phyloP scores from a whole-genome alignment of 2,329 filamentous ascomycete genomes.

The Colletotrichum lupini region DNA sequence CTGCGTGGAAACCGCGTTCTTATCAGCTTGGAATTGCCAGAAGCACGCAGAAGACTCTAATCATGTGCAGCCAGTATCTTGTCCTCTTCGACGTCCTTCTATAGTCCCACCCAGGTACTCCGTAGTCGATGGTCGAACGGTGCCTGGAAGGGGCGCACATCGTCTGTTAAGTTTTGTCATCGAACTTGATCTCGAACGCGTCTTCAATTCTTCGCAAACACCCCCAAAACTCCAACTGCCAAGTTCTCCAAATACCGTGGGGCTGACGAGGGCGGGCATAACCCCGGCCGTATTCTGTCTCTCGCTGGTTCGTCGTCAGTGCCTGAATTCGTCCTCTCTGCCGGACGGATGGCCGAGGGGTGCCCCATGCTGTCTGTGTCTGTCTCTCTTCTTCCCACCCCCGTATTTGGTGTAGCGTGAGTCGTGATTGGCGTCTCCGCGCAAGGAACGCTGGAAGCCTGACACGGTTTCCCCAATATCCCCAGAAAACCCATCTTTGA shows the following conservation, averaged over 20 bases:
- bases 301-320: too few species aligned
- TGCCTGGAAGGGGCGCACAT: not conserved
- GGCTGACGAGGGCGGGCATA: slow-evolving; percentile 4
- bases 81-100: not conserved
- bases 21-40: not conserved
- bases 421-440: not conserved
- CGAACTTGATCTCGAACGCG: not conserved
- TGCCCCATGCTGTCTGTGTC: not conserved
- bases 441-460: not conserved
- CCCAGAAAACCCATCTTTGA: slow-evolving; percentile 24
- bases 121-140: slow-evolving; percentile 1
- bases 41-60: not conserved
- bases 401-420: not conserved
- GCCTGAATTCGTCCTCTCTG: not conserved
- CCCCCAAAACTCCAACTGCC: not conserved
- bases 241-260: not conserved
- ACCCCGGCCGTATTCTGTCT: slow-evolving; percentile 6
- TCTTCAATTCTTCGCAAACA: not conserved
- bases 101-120: slow-evolving; percentile 3
- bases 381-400: too few species aligned
- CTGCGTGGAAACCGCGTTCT: not conserved
- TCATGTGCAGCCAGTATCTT: not conserved
- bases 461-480: slow-evolving; percentile 21
- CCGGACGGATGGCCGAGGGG: slow-evolving; percentile 6
- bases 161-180: slow-evolving; percentile 11